phyloP scores from a whole-genome alignment of 2,329 filamentous ascomycete genomes.

The Paramyrothecium sp. region DNA sequence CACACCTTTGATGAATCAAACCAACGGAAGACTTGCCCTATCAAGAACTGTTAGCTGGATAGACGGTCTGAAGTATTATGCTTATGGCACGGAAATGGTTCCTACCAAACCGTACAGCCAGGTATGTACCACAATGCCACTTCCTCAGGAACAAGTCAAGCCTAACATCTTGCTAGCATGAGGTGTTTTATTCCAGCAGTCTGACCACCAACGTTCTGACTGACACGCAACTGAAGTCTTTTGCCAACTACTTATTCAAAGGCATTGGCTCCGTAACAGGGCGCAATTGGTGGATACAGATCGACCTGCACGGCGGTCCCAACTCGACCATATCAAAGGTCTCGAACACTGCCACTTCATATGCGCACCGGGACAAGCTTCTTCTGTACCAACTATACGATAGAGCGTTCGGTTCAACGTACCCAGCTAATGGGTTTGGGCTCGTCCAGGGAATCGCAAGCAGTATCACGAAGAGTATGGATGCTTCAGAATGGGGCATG shows the following conservation, averaged over 20 bases:
- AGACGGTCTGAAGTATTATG: slow-evolving; percentile 18
- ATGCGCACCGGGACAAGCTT: slow-evolving; percentile 42
- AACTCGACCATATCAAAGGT: slow-evolving; percentile 34
- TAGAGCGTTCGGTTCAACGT: slow-evolving; percentile 19
- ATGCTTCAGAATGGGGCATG: slow-evolving; percentile 31
- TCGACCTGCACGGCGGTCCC: slow-evolving; percentile 28
- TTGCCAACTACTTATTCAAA: slow-evolving; percentile 16
- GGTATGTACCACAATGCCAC: too few species aligned
- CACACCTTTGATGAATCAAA: slow-evolving; percentile 16
- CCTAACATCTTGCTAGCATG: slow-evolving; percentile 18
- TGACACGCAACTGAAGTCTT: slow-evolving; percentile 13
- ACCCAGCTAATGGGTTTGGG: slow-evolving; percentile 30
- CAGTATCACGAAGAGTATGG: slow-evolving; percentile 25
- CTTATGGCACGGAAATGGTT: slow-evolving; percentile 14
- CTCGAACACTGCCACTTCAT: slow-evolving; percentile 25
- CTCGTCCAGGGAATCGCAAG: slow-evolving; percentile 30
- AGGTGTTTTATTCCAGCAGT: slow-evolving; percentile 26
- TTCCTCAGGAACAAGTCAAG: too few species aligned
- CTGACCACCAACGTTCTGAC: slow-evolving; percentile 24
- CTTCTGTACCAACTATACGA: slow-evolving; percentile 51
- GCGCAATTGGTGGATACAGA: slow-evolving; percentile 16
- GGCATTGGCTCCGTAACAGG: slow-evolving; percentile 11
- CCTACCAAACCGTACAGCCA: slow-evolving; percentile 21
- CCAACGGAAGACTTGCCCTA: slow-evolving; percentile 7
- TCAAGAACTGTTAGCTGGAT: slow-evolving; percentile 21